phyloP scores from a whole-genome alignment of 768 basidiomycete genomes.

The Boletus tylopilopsis region DNA sequence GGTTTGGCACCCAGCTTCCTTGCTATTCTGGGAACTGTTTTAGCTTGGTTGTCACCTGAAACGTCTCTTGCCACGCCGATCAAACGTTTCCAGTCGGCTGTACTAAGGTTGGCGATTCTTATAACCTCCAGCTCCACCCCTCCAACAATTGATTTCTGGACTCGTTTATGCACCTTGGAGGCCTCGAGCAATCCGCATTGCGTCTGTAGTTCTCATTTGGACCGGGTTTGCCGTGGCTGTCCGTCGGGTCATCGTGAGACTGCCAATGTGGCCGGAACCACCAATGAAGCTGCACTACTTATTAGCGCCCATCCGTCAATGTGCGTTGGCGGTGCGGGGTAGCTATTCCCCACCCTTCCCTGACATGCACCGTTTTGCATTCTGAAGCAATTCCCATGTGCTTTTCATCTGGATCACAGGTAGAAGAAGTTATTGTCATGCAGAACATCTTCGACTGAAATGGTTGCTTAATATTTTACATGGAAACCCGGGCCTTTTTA shows the following conservation, averaged over 20 bases:
- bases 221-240: constrained; percentile 6
- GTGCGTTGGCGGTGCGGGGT: not conserved
- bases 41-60: not conserved
- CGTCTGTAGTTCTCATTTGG: not conserved
- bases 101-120: constrained; percentile 5
- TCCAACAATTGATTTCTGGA: constrained; percentile 3
- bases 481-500: not conserved
- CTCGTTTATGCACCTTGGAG: not conserved
- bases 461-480: not conserved
- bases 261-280: not conserved
- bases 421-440: not conserved
- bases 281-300: not conserved
- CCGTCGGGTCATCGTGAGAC: not conserved
- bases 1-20: not conserved
- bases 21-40: not conserved
- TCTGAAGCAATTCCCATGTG: constrained; percentile 8
- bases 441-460: not conserved
- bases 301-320: not conserved
- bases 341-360: not conserved
- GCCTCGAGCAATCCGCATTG: constrained; percentile 26
- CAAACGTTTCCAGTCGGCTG: constrained; percentile 22
- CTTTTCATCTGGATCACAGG: not conserved
- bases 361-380: constrained; percentile 4
- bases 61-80: constrained; percentile 15
- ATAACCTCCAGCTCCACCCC: constrained; percentile 1